These are phyloP conservation scores for Clarkia xantiana DNA, from an alignment of 345 rosid species.

Conservation along the genomic window DNA sequence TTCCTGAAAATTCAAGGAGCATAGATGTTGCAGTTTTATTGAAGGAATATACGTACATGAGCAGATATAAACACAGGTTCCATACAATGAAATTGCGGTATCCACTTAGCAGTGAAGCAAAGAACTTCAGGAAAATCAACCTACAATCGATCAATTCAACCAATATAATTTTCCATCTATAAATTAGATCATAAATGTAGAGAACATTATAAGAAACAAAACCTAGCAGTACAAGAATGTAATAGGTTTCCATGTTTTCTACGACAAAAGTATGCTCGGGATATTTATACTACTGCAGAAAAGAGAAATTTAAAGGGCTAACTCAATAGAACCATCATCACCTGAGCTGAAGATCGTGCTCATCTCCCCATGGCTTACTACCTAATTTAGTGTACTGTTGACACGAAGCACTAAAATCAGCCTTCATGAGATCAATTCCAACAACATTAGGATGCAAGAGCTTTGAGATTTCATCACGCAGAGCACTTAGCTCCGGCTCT, in stretches of 20 bases:
- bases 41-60: slow-evolving; percentile 6
- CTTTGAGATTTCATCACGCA: slow-evolving; percentile 68
- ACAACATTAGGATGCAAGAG: slow-evolving; percentile 74
- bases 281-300: too few relatives aligned
- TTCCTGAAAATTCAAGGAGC: slow-evolving; percentile 41
- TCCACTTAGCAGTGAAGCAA: slow-evolving; percentile 91
- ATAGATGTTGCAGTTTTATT: neutral
- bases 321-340: slow-evolving; percentile 19
- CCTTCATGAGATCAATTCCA: slow-evolving; percentile 75
- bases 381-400: slow-evolving; percentile 39
- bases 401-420: slow-evolving; percentile 29
- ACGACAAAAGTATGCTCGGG: too few relatives aligned
- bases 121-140: slow-evolving; percentile 82
- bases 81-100: slow-evolving; percentile 97
- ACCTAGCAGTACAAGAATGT: too few relatives aligned
- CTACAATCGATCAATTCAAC: slow-evolving; percentile 25
- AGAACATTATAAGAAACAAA: too few relatives aligned
- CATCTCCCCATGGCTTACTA: slow-evolving; percentile 91
- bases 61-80: slow-evolving; percentile 6
- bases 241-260: too few relatives aligned
- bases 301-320: too few relatives aligned
- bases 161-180: neutral
- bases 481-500: slow-evolving; percentile 77
- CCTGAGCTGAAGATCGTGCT: slow-evolving; percentile 92
- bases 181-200: too few relatives aligned